These are phyloP conservation scores for Acanthamoeba quina DNA, from an alignment of 208 protist genomes.

Conservation along the genomic window DNA sequence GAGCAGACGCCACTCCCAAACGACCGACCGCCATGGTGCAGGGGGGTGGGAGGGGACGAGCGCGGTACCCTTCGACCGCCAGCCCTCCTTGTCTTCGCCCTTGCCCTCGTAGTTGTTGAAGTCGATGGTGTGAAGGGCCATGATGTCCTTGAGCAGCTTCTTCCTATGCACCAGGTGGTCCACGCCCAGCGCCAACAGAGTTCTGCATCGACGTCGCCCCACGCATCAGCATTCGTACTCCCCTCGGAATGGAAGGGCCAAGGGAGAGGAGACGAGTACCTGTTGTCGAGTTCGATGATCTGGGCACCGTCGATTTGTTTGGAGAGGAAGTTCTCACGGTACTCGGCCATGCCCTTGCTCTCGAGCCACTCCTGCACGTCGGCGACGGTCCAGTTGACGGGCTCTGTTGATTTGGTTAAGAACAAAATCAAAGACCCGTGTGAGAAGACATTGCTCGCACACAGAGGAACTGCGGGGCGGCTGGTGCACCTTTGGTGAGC, in stretches of 20 bases:
- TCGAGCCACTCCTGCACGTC: constrained; percentile 70
- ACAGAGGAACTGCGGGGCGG: background rate
- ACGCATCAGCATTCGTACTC: background rate
- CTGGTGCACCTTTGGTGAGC: constrained; percentile 18
- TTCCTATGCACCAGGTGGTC: constrained; percentile 64
- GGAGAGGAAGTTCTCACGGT: constrained; percentile 58
- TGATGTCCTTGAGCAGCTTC: constrained; percentile 71
- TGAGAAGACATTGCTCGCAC: background rate
- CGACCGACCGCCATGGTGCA: no score
- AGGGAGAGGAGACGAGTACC: background rate
- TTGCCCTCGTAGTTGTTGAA: constrained; percentile 40
- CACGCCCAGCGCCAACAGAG: constrained; percentile 49
- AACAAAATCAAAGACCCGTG: background rate
- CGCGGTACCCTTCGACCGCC: background rate
- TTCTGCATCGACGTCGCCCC: background rate
- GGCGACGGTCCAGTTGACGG: constrained; percentile 57
- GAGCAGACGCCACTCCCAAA: background rate
- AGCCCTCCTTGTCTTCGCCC: background rate
- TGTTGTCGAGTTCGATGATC: constrained; percentile 68
- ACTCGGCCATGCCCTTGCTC: constrained; percentile 53
- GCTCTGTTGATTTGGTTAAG: background rate
- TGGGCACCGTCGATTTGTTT: constrained; percentile 61
- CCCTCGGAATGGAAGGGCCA: background rate
- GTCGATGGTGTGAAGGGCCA: constrained; percentile 39
- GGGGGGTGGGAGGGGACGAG: background rate